Conservation (phyloP, 345 rosid genomes). For the Eucalyptus tenuipes region DNA sequence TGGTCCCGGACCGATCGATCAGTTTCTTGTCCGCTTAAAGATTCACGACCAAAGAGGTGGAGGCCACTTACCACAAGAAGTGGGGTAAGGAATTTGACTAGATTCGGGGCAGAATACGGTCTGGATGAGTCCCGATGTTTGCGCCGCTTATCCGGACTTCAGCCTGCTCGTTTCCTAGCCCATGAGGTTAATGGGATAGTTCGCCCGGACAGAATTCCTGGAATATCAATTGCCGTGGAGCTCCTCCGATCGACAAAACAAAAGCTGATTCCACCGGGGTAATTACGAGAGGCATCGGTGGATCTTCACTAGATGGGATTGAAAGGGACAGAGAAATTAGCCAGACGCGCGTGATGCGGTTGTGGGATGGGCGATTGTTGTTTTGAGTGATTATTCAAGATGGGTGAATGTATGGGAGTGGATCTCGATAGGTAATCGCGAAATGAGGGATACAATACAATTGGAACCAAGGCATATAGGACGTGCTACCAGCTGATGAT, state of each 20-base stretch:
- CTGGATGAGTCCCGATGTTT: not conserved
- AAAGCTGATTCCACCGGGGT: not conserved
- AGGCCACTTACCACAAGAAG: not conserved
- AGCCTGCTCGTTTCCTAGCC: not conserved
- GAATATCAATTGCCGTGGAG: not conserved
- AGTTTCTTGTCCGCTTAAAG: not conserved
- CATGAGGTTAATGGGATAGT: not conserved
- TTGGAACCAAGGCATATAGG: no score
- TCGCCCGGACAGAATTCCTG: not conserved
- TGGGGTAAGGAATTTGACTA: not conserved
- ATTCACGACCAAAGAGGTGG: not conserved
- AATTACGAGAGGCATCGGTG: not conserved
- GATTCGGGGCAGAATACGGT: not conserved
- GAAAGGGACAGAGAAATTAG: not conserved
- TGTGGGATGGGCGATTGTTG: no score
- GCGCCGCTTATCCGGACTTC: not conserved
- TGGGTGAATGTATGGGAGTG: no score
- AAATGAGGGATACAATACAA: no score
- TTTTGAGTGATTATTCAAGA: no score
- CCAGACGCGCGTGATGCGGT: not conserved
- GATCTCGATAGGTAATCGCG: no score
- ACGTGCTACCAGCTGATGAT: accelerated
- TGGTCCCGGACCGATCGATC: not conserved
- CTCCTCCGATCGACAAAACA: not conserved
- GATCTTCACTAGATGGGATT: not conserved